Evolutionary conservation across 2,329 filamentous ascomycete genomes (phyloP).

Genomic region (Colletotrichum camelliae): DNA sequence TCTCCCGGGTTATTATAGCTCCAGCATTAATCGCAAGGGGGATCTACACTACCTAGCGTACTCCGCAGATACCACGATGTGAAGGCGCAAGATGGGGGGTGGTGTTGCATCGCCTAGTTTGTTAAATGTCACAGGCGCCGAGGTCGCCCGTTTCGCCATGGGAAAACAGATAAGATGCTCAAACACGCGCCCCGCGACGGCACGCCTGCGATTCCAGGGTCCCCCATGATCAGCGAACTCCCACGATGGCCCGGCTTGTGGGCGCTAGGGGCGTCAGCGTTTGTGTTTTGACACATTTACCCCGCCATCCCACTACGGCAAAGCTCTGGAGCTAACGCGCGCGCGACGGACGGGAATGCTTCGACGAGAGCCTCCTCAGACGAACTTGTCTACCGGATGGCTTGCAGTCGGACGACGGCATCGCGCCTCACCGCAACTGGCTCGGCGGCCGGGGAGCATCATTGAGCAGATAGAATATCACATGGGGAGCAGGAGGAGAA

Average conservation of each 20-base stretch:
- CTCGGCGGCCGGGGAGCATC: background rate
- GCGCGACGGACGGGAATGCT: background rate
- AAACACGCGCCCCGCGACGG: background rate
- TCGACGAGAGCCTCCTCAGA: background rate
- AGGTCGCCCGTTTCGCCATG: background rate
- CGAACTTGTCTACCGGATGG: background rate
- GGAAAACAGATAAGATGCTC: background rate
- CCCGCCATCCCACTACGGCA: conserved; percentile 4
- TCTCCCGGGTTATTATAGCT: background rate
- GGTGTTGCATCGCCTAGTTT: background rate
- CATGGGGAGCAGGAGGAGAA: background rate
- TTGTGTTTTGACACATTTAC: conserved; percentile 2
- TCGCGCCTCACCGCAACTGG: background rate
- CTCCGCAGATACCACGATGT: background rate
- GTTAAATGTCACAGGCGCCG: background rate
- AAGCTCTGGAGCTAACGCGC: background rate
- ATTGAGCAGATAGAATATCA: background rate
- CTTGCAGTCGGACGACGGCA: background rate
- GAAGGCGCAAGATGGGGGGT: background rate
- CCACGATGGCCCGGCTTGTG: conserved; percentile 1
- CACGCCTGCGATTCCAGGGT: background rate
- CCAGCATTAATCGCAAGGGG: background rate
- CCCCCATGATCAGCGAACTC: background rate
- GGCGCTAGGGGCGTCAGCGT: background rate
- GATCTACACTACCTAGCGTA: background rate